Evolutionary conservation across 2,329 filamentous ascomycete species (phyloP).

Genomic region (Hymenoscyphus infarciens): DNA sequence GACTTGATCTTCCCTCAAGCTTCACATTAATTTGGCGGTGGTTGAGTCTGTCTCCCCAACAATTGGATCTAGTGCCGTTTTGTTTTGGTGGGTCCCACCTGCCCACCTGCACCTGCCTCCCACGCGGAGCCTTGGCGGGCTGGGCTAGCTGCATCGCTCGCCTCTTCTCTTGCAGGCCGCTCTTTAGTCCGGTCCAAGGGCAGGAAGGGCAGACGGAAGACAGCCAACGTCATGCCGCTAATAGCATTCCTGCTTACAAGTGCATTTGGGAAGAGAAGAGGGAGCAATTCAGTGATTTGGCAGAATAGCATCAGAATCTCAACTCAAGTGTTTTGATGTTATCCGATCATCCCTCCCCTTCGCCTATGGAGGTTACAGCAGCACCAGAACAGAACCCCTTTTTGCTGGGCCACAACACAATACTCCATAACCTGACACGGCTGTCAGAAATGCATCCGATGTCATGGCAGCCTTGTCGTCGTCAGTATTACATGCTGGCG

Average conservation of each 20-base stretch:
- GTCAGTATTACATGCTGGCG: neutral
- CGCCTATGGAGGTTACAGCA: neutral
- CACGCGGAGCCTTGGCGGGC: neutral
- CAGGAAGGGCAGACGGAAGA: neutral
- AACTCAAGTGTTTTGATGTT: neutral
- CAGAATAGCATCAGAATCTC: neutral
- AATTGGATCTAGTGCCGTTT: conserved; percentile 3
- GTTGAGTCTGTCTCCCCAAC: conserved; percentile 2
- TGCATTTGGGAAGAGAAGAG: neutral
- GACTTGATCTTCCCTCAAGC: neutral
- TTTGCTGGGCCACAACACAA: neutral
- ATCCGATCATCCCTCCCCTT: neutral
- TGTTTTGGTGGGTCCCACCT: conserved; percentile 3
- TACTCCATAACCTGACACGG: too few relatives aligned
- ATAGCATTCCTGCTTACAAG: neutral
- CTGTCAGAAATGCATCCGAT: neutral
- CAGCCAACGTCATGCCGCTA: neutral
- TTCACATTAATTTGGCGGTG: conserved; percentile 1
- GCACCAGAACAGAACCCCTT: conserved; percentile 2
- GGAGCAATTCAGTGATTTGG: neutral
- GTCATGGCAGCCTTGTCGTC: neutral
- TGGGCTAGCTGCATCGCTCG: neutral
- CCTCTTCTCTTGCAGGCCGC: neutral
- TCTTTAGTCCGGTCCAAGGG: neutral
- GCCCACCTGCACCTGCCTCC: neutral